Conservation (phyloP, 805 yeast genomes). For the Zygoascus bituminiphila region DNA sequence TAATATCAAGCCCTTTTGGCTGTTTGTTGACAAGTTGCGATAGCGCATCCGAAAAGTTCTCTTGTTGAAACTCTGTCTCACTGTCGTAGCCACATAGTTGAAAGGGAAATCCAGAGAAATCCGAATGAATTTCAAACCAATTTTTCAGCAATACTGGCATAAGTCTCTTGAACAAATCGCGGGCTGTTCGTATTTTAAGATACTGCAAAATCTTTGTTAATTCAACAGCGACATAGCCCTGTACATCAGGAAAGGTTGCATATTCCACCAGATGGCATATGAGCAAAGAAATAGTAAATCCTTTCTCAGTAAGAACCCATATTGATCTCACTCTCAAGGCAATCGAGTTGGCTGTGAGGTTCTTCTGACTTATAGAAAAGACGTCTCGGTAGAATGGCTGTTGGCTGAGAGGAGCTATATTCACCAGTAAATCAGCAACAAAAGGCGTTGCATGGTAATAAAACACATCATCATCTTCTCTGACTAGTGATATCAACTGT, state of each 20-base stretch:
- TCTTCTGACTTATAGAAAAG: neutral
- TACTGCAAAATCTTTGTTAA: neutral
- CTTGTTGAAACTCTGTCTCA: neutral
- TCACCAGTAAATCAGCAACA: conserved; percentile 1
- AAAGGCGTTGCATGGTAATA: neutral
- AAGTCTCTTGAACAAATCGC: conserved; percentile 1
- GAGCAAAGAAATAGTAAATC: neutral
- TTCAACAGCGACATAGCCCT: neutral
- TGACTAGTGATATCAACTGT: neutral
- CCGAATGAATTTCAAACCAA: conserved; percentile 1
- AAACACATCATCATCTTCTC: neutral
- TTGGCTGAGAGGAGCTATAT: neutral
- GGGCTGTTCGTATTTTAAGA: neutral
- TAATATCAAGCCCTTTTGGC: neutral
- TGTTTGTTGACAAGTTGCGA: neutral
- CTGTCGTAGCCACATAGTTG: conserved; percentile 1
- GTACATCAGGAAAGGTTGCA: neutral
- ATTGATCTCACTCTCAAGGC: neutral
- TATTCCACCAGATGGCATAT: neutral
- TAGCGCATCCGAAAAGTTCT: neutral
- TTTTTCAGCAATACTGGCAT: neutral
- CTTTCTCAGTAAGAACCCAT: neutral
- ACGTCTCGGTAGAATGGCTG: neutral
- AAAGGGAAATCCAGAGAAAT: neutral
- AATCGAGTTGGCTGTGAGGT: neutral